These are phyloP conservation scores for Venustampulla echinocandica DNA, from an alignment of 495 filamentous ascomycete species.

Conservation along the genomic window DNA sequence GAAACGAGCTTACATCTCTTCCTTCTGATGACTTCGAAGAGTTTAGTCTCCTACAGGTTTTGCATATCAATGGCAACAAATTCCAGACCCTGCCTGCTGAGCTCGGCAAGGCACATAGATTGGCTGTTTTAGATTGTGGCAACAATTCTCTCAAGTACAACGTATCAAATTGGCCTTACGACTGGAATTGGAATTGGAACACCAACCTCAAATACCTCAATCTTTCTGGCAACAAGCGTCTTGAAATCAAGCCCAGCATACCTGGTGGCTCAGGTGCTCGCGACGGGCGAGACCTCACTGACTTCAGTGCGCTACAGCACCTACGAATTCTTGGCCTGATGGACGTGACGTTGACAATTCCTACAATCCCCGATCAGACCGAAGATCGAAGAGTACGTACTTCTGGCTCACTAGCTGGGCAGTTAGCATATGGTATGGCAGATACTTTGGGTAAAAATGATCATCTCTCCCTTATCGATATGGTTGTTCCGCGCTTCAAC, in stretches of 20 bases:
- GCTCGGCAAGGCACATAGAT: constrained; percentile 84
- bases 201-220: constrained; percentile 91
- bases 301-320: constrained; percentile 80
- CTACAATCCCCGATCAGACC: constrained; percentile 85
- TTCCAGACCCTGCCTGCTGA: constrained; percentile 96
- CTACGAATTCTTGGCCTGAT: constrained; percentile 88
- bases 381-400: constrained; percentile 94
- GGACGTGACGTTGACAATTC: constrained; percentile 92
- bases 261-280: constrained; percentile 37
- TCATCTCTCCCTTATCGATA: constrained; percentile 93
- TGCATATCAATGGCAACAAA: constrained; percentile 95
- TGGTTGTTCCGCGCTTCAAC: constrained; percentile 88
- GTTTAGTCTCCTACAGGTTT: constrained; percentile 70
- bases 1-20: constrained; percentile 84
- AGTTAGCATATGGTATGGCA: constrained; percentile 92
- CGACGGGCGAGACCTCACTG: constrained; percentile 69
- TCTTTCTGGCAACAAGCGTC: constrained; percentile 89
- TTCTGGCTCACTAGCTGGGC: constrained; percentile 82
- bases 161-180: constrained; percentile 97
- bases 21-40: constrained; percentile 94
- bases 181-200: constrained; percentile 99
- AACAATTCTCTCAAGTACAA: constrained; percentile 99
- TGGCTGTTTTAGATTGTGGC: constrained; percentile 85
- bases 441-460: constrained; percentile 90
- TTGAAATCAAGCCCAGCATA: constrained; percentile 90